These are phyloP conservation scores for Astrothelium macrocarpum DNA, from an alignment of 495 filamentous ascomycete species.

Conservation along the genomic window DNA sequence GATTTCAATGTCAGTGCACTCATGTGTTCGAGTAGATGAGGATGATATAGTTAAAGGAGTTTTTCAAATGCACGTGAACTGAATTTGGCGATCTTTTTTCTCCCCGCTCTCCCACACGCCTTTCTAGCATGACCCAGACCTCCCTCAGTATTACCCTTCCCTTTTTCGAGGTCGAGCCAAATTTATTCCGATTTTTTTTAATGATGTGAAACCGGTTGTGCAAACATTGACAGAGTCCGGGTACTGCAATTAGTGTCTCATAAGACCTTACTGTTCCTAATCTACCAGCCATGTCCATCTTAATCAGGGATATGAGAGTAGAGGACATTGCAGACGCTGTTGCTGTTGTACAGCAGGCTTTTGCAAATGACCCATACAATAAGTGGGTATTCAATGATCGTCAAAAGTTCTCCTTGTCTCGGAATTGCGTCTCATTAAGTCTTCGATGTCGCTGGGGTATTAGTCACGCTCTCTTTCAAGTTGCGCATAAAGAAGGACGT, in stretches of 20 bases:
- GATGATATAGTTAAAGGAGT: no score
- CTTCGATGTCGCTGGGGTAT: conserved; percentile 56
- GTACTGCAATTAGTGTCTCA: not conserved
- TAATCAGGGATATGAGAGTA: conserved; percentile 45
- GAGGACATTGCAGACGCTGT: conserved; percentile 53
- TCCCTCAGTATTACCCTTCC: no score
- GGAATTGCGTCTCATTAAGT: conserved; percentile 53
- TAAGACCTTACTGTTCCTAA: not conserved
- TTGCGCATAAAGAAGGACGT: conserved; percentile 47
- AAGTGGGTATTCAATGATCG: conserved; percentile 46
- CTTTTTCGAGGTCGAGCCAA: no score
- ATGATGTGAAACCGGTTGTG: no score
- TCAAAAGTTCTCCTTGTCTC: conserved; percentile 42
- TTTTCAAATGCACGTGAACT: no score
- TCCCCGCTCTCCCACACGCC: no score
- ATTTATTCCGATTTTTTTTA: no score
- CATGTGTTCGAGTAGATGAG: no score
- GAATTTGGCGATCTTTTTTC: no score
- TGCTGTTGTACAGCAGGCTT: conserved; percentile 48
- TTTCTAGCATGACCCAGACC: no score
- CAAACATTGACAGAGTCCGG: no score
- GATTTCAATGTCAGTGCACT: no score
- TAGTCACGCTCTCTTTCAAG: conserved; percentile 51
- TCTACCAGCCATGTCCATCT: conserved; percentile 41
- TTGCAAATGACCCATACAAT: conserved; percentile 58